These are phyloP conservation scores for Hanseniaspora jakobsenii DNA, from an alignment of 805 yeast species.

Conservation along the genomic window DNA sequence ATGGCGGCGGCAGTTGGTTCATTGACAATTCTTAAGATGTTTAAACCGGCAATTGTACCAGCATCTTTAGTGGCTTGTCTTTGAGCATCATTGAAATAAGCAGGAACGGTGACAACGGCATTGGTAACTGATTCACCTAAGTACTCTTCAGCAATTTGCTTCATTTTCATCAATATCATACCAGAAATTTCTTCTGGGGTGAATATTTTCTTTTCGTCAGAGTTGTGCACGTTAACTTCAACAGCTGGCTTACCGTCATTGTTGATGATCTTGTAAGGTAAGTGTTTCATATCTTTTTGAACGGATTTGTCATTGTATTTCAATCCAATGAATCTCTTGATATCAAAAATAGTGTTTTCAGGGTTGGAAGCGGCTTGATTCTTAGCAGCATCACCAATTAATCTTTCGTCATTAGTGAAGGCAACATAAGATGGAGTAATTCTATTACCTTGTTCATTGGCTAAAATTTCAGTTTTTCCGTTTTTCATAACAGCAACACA, in stretches of 20 bases:
- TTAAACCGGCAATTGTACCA: conserved; percentile 82
- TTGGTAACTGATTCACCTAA: conserved; percentile 74
- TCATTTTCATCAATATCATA: conserved; percentile 87
- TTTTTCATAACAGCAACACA: conserved; percentile 84
- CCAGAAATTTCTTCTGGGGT: conserved; percentile 90
- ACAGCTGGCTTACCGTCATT: conserved; percentile 75
- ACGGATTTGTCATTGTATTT: conserved; percentile 66
- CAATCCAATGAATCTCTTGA: conserved; percentile 83
- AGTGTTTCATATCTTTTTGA: conserved; percentile 68
- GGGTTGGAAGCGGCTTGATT: conserved; percentile 90
- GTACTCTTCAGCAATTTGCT: conserved; percentile 81
- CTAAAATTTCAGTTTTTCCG: conserved; percentile 83
- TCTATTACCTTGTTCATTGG: conserved; percentile 95
- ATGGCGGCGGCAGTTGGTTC: conserved; percentile 97
- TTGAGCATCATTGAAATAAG: conserved; percentile 87
- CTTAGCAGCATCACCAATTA: conserved; percentile 93
- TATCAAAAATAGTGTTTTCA: conserved; percentile 73
- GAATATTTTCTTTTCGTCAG: conserved; percentile 65
- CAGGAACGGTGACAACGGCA: conserved; percentile 89
- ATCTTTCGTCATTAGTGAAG: conserved; percentile 80
- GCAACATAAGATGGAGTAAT: conserved; percentile 93
- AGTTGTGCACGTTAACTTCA: conserved; percentile 40
- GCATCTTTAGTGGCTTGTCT: conserved; percentile 92
- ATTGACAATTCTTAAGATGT: conserved; percentile 76
- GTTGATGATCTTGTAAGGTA: conserved; percentile 63